Percentiles rank a stretch among this genome's conserved stretches.
Conservation (phyloP, 805 yeast species). For the Saccharomycopsis sp. region DNA sequence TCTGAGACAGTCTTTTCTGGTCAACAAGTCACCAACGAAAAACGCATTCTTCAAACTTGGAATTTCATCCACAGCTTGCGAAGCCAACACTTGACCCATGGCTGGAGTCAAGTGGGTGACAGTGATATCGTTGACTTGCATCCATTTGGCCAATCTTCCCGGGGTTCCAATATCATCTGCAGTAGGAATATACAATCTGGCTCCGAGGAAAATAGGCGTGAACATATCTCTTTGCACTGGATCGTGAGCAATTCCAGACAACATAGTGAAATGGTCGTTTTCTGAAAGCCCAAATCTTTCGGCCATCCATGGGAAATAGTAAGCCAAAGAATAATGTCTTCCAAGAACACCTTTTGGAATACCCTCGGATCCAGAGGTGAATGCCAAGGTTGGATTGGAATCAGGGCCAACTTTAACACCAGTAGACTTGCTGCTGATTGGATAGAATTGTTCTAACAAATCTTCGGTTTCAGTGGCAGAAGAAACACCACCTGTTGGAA, state of each 20-base stretch:
- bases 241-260: conserved; percentile 98
- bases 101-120: conserved; percentile 99
- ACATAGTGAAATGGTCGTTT: conserved; percentile 90
- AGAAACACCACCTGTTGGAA: conserved; percentile 51
- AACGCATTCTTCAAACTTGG: conserved; percentile 90
- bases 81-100: conserved; percentile 95
- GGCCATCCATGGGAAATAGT: conserved; percentile 99
- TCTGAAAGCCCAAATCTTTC: conserved; percentile 69
- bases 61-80: conserved; percentile 86
- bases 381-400: conserved; percentile 91
- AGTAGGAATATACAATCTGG: conserved; percentile 87
- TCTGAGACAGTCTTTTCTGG: conserved; percentile 94
- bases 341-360: conserved; percentile 98
- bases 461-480: conserved; percentile 33
- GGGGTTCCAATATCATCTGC: conserved; percentile 98
- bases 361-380: conserved; percentile 98
- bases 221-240: conserved; percentile 99
- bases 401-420: conserved; percentile 97
- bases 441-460: conserved; percentile 41
- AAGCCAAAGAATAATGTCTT: conserved; percentile 93
- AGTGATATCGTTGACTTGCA: conserved; percentile 82
- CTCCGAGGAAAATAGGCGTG: conserved; percentile 95
- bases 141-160: conserved; percentile 96
- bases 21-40: conserved; percentile 95
- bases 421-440: conserved; percentile 51